Evolutionary conservation across 1,284 basidiomycete genomes (phyloP), one percentile per base, ranked within the genome.

Genomic region (Sanghuangporus sanghuang): DNA sequence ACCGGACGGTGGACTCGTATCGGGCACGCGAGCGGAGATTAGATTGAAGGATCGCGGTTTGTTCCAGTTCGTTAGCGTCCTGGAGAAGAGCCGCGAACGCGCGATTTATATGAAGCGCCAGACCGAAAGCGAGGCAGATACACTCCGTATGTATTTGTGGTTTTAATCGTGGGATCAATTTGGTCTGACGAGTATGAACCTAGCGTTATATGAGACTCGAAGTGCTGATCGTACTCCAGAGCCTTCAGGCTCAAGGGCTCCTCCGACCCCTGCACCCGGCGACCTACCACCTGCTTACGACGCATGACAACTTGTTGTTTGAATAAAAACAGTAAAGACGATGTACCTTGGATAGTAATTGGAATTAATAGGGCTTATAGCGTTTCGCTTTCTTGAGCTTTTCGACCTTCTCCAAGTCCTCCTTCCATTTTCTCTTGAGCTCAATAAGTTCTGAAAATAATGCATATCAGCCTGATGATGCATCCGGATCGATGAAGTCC

Each of bases 371-470:
- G 12, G 93, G 93, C 73, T 85, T 94, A 84, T 93, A 95, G 61
- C 85, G 81, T 68, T 87, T 82, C 39, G 87, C 86, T 59, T 85
- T 82, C 75, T 90, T 93, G 70, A 95, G 77, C 70, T 90, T 89
- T 70, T 90, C 90, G 62, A 95, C 85, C 70, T 90, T 92, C n/a
- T 83, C 85, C 77, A 92, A 92, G 81, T 95, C 93, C 68, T 85
- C 85, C 70, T 94, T 90, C 82, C 93, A 96, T 69, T 85, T 88
- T 68, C 79, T 82, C 71, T 92, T 90, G 63, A 96, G 77, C 66
- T 93, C 84, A 71, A 93, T 81, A 57, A 94, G 78, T 64, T 88
- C 89, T 91, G 67, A 65, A 57, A 59, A 46, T 3, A 68, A 42
- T 57, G 57, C 62, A 27, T 23, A 14, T 59, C 57, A 59, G 59